Conservation (phyloP, 2,329 filamentous ascomycete genomes). For the Fusarium sp. region DNA sequence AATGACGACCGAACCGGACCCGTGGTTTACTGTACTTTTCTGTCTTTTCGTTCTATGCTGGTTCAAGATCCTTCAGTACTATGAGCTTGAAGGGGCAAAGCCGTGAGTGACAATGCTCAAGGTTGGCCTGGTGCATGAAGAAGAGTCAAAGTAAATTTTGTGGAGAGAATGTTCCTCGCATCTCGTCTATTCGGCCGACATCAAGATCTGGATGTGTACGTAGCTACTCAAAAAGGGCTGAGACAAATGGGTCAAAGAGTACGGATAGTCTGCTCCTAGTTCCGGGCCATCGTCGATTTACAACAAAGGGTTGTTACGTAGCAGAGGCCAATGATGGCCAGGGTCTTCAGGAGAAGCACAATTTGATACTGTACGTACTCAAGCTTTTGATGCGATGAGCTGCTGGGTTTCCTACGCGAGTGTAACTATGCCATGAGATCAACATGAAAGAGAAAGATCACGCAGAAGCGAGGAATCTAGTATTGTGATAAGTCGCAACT, state of each 20-base stretch:
- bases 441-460: background rate
- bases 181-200: conserved; percentile 6
- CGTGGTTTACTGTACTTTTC: background rate
- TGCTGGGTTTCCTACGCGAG: conserved; percentile 6
- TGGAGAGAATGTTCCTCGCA: background rate
- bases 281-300: conserved; percentile 17
- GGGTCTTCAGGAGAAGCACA: background rate
- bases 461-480: conserved; percentile 15
- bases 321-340: background rate
- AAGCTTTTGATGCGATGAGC: background rate
- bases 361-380: background rate
- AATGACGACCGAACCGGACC: background rate
- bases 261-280: background rate
- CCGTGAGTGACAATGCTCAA: background rate
- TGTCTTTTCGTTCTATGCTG: background rate
- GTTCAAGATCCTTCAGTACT: background rate
- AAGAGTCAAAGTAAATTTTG: background rate
- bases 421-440: conserved; percentile 20
- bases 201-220: conserved; percentile 5
- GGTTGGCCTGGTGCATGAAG: background rate
- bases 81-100: background rate
- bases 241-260: conserved; percentile 2
- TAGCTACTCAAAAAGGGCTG: background rate
- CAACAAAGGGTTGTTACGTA: background rate
- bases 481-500: conserved; percentile 21